Conservation (phyloP, 176 grass and related monocot genomes). For the Cenchrus fungigraminus region DNA sequence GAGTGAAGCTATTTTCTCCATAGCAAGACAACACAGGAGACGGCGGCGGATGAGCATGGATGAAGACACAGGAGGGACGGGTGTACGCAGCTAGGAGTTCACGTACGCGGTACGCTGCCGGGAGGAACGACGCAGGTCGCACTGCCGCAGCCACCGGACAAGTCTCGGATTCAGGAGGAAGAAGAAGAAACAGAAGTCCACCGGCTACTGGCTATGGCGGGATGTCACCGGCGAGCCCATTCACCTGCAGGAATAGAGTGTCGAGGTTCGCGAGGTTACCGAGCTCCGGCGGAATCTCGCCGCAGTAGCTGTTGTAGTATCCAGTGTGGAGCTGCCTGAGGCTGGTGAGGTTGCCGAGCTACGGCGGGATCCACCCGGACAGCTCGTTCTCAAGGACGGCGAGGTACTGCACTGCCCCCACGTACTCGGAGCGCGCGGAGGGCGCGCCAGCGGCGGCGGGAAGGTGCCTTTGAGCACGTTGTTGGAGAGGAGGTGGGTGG, state of each 20-base stretch:
- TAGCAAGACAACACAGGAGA: too few relatives aligned
- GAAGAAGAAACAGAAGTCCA: too few relatives aligned
- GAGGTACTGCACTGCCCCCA: conserved; percentile 79
- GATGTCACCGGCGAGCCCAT: conserved; percentile 66
- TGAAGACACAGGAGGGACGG: too few relatives aligned
- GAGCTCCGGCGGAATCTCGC: conserved; percentile 64
- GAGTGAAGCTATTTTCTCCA: too few relatives aligned
- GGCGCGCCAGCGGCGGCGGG: conserved; percentile 50
- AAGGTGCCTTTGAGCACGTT: conserved; percentile 71
- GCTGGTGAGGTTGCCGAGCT: conserved; percentile 68
- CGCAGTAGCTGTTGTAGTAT: conserved; percentile 76
- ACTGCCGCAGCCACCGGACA: too few relatives aligned
- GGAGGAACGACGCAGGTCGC: too few relatives aligned
- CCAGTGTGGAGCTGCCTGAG: conserved; percentile 83
- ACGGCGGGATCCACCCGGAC: conserved; percentile 58
- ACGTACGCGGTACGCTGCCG: too few relatives aligned
- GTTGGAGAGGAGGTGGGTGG: conserved; percentile 76
- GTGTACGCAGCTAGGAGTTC: too few relatives aligned
- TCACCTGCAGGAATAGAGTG: conserved; percentile 90
- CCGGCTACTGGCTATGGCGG: conserved; percentile 50
- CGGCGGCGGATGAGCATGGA: too few relatives aligned
- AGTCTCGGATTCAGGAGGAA: too few relatives aligned
- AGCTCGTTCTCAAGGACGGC: conserved; percentile 92
- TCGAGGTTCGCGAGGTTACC: conserved; percentile 73
- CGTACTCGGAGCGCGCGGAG: conserved; percentile 50